Base-by-base conservation (phyloP, 2,329 filamentous ascomycete genomes). In the Dryadomyces quercivorus region DNA sequence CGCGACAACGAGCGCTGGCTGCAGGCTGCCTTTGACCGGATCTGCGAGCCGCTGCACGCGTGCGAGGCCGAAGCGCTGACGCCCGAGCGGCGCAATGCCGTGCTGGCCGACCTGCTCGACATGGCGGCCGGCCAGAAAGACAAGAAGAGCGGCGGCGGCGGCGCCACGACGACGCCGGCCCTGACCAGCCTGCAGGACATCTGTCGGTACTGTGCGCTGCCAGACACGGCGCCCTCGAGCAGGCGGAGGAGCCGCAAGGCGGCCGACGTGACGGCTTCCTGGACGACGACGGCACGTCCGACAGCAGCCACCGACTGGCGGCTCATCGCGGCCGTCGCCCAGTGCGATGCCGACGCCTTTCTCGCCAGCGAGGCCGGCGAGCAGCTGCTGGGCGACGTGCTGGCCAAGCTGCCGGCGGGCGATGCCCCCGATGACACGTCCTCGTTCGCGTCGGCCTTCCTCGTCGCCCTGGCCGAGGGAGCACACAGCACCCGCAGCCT, bases 261-360 rank as follows among this genome's bases (percentile, higher is more conserved):
- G 4, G 38, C 38, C 38, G 12, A 13, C 16, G 38, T 13, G 3
- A 9, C 38, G 5, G 38, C 12, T 42, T 48, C 22, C 5, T 15
- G 22, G 18, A 31, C 26, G 26, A 31, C 26, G 26, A 31, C 26
- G 26, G 26, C 26, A 31, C 26, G 26, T 31, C 26, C 26, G 8
- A 4, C 26, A 8, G 8, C 26, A 8, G 8, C 26, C 26, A 50
- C 47, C 4, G 68, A 75, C 48, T 77, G 76, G 74, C 57, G 57
- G 0, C 61, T 78, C 10, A 59, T 75, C 7, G 70, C 67, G 15
- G 65, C 64, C 13, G 60, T 73, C 26, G 68, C 73, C 1, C 63
- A 64, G 8, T 73, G 75, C 47, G 75, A 78, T 42, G 67, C 73
- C 0, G 75, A 77, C 49, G 66, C 72, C 8, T 75, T 78, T 49